Conservation (phyloP, 352 stramenopile genomes). For the Phytophthora lateralis region DNA sequence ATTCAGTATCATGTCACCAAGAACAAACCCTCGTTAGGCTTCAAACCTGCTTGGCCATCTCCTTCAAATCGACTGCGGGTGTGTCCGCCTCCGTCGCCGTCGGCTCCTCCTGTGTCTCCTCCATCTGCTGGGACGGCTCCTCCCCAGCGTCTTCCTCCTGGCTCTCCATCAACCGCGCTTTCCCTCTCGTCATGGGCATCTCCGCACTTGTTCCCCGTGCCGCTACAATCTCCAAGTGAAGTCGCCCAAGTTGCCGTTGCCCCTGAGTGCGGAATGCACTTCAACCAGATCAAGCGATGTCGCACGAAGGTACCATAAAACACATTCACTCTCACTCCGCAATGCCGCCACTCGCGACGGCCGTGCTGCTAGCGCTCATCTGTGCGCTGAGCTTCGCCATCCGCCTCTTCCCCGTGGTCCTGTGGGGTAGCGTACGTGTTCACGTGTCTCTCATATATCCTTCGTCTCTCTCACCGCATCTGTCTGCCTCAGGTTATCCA, state of each 20-base stretch:
- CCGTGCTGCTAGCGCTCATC: conserved; percentile 78
- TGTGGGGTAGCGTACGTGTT: conserved; percentile 84
- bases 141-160: conserved; percentile 30
- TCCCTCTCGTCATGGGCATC: conserved; percentile 44
- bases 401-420: conserved; percentile 91
- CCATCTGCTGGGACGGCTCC: conserved; percentile 15
- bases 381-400: conserved; percentile 91
- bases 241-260: conserved; percentile 10
- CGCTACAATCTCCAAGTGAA: conserved; percentile 24
- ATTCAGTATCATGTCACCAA: neutral
- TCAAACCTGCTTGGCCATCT: conserved; percentile 36
- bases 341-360: neutral
- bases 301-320: conserved; percentile 42
- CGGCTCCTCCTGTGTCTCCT: conserved; percentile 20
- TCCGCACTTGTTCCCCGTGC: conserved; percentile 6
- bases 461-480: conserved; percentile 3
- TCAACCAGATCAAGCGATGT: conserved; percentile 42
- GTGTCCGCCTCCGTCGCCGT: conserved; percentile 14
- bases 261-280: conserved; percentile 33
- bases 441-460: neutral
- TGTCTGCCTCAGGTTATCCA: conserved; percentile 76
- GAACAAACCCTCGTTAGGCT: neutral
- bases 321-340: no score
- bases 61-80: conserved; percentile 30
- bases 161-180: conserved; percentile 37